Conservation (phyloP, 805 yeast species). For the Pichia paraexigua region DNA sequence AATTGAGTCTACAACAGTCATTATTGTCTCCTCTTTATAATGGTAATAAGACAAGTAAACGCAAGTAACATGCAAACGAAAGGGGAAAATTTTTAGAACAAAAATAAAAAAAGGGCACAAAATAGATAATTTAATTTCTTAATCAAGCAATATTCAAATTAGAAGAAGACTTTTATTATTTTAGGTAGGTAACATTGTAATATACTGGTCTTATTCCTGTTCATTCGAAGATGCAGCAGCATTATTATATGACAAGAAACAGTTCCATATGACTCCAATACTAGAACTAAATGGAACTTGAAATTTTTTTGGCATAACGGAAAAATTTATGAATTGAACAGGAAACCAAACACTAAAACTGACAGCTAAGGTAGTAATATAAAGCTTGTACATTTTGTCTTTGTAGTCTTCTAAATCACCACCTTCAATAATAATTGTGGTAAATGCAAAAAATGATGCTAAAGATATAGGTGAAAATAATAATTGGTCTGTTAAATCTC, state of each 20-base stretch:
- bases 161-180: neutral
- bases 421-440: slow-evolving; percentile 71
- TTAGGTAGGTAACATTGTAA: too few relatives aligned
- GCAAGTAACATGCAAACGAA: neutral
- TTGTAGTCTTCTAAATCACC: slow-evolving; percentile 60
- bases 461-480: slow-evolving; percentile 83
- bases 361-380: slow-evolving; percentile 56
- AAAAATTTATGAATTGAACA: slow-evolving; percentile 69
- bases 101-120: neutral
- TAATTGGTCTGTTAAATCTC: slow-evolving; percentile 85
- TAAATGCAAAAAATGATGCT: slow-evolving; percentile 72
- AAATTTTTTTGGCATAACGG: slow-evolving; percentile 56
- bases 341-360: slow-evolving; percentile 78
- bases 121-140: neutral
- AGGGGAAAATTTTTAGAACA: neutral
- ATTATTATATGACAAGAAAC: slow-evolving; percentile 77
- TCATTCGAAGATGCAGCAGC: slow-evolving; percentile 25
- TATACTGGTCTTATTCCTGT: neutral
- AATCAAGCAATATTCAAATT: neutral
- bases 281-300: slow-evolving; percentile 90
- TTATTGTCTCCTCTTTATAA: neutral
- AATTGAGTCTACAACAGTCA: slow-evolving; percentile 1
- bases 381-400: slow-evolving; percentile 57
- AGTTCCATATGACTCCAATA: slow-evolving; percentile 89
- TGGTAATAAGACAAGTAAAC: neutral